A percentile compares a stretch with the other conserved stretches of the same genome.
Evolutionary conservation across 2,329 filamentous ascomycete species (phyloP).

Genomic region (Thelonectria olida): DNA sequence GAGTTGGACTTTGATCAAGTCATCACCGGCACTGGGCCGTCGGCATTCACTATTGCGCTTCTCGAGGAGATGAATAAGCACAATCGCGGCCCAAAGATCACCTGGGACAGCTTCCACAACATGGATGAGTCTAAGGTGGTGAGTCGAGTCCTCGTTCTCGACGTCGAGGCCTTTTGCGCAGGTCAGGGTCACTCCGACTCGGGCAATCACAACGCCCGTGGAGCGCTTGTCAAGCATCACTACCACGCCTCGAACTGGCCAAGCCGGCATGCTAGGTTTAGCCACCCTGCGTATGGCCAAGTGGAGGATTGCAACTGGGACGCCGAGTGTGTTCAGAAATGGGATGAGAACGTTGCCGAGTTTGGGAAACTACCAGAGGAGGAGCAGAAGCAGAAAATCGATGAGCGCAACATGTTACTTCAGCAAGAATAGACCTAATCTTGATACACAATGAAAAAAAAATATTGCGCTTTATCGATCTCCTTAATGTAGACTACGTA

Average conservation of each 20-base stretch:
- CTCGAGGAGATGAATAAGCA: constrained; percentile 68
- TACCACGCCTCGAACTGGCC: constrained; percentile 81
- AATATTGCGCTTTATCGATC: not conserved
- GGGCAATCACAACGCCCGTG: constrained; percentile 72
- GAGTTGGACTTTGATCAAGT: constrained; percentile 76
- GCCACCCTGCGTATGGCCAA: constrained; percentile 74
- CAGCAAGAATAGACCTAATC: constrained; percentile 5
- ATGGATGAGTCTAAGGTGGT: constrained; percentile 73
- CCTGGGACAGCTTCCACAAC: constrained; percentile 73
- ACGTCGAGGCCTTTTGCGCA: constrained; percentile 77
- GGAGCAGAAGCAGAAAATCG: constrained; percentile 63
- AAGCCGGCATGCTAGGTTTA: constrained; percentile 70
- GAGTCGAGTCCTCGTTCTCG: constrained; percentile 71
- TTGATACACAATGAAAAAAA: not conserved
- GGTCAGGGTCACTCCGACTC: constrained; percentile 79
- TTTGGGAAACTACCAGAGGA: constrained; percentile 67
- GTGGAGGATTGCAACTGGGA: constrained; percentile 79
- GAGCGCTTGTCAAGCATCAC: constrained; percentile 76
- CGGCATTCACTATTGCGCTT: constrained; percentile 73
- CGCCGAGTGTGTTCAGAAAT: constrained; percentile 68
- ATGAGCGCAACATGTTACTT: constrained; percentile 38
- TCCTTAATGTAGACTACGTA: no score
- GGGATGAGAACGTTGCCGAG: constrained; percentile 71
- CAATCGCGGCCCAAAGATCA: constrained; percentile 52
- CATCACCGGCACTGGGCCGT: constrained; percentile 77